These are phyloP conservation scores for Miscanthus lutarioriparius DNA, from an alignment of 176 grass and related monocot genomes.

Conservation along the genomic window DNA sequence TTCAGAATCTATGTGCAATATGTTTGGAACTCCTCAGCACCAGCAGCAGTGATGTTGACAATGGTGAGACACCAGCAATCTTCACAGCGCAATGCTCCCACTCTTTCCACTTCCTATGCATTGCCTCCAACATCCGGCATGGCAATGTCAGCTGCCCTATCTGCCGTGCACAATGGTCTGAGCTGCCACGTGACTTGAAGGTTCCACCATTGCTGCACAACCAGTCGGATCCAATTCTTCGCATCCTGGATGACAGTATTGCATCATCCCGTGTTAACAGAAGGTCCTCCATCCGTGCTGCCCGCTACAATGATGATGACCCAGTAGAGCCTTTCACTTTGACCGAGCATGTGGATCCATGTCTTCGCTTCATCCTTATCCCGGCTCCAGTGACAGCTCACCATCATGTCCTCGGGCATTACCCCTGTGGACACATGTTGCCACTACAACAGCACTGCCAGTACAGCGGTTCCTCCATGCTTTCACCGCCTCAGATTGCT, in stretches of 20 bases:
- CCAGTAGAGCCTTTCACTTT: slow-evolving; percentile 61
- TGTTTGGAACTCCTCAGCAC: slow-evolving; percentile 79
- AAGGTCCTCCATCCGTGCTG: slow-evolving; percentile 62
- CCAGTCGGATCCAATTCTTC: slow-evolving; percentile 75
- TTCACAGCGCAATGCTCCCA: slow-evolving; percentile 86
- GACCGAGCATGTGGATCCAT: slow-evolving; percentile 45
- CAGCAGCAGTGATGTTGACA: slow-evolving; percentile 10
- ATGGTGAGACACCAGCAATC: slow-evolving; percentile 41
- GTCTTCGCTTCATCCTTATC: slow-evolving; percentile 67
- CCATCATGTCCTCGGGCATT: slow-evolving; percentile 44
- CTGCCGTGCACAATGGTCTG: slow-evolving; percentile 88
- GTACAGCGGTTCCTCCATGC: slow-evolving; percentile 53
- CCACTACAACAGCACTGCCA: slow-evolving; percentile 53
- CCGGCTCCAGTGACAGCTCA: slow-evolving; percentile 36
- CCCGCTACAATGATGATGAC: slow-evolving; percentile 89
- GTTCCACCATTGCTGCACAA: slow-evolving; percentile 54
- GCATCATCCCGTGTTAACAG: slow-evolving; percentile 88
- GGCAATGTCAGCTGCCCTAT: slow-evolving; percentile 88
- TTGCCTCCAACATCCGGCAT: slow-evolving; percentile 84
- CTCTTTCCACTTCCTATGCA: slow-evolving; percentile 86
- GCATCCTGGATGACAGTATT: slow-evolving; percentile 93
- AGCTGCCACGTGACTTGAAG: slow-evolving; percentile 80
- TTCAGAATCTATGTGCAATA: slow-evolving; percentile 85
- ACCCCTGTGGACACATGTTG: slow-evolving; percentile 45
- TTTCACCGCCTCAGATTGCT: slow-evolving; percentile 38